Percentiles rank a stretch among this genome's conserved stretches.
Conservation (phyloP, 2,329 filamentous ascomycete genomes). For the Colletotrichum brevisporum region DNA sequence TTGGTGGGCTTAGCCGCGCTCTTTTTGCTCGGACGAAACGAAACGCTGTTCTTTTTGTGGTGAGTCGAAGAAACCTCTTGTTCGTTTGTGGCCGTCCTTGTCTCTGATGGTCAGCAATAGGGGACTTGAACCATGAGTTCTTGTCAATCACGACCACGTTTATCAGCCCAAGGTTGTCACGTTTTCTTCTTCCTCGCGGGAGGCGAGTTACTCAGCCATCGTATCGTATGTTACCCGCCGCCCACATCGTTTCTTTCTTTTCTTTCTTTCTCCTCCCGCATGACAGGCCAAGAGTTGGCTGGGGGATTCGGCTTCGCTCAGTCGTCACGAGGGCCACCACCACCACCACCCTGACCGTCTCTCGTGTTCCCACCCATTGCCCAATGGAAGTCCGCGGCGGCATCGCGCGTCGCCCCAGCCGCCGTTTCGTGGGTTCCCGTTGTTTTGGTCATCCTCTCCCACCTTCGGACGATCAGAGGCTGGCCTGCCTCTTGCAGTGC, state of each 20-base stretch:
- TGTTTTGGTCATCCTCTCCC: background rate
- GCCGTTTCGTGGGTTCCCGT: background rate
- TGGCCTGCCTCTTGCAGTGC: background rate
- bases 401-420: background rate
- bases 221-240: constrained; percentile 15
- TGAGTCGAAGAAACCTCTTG: too few species aligned
- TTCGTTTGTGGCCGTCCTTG: too few species aligned
- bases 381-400: constrained; percentile 20
- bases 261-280: background rate
- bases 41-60: too few species aligned
- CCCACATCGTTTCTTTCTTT: background rate
- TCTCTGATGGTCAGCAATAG: too few species aligned
- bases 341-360: constrained; percentile 6
- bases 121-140: too few species aligned
- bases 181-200: constrained; percentile 15
- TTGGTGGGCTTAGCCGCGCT: too few species aligned
- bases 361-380: constrained; percentile 23
- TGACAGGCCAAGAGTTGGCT: constrained; percentile 28
- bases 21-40: too few species aligned
- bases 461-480: too few species aligned
- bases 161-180: background rate
- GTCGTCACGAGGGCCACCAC: constrained; percentile 16
- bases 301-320: constrained; percentile 10
- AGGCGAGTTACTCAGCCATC: constrained; percentile 20
- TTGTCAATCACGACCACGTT: background rate